Percentiles rank a stretch among this genome's conserved stretches.
Evolutionary conservation across 2,329 filamentous ascomycete species (phyloP).

Genomic region (Cladosporium cucumerinum): DNA sequence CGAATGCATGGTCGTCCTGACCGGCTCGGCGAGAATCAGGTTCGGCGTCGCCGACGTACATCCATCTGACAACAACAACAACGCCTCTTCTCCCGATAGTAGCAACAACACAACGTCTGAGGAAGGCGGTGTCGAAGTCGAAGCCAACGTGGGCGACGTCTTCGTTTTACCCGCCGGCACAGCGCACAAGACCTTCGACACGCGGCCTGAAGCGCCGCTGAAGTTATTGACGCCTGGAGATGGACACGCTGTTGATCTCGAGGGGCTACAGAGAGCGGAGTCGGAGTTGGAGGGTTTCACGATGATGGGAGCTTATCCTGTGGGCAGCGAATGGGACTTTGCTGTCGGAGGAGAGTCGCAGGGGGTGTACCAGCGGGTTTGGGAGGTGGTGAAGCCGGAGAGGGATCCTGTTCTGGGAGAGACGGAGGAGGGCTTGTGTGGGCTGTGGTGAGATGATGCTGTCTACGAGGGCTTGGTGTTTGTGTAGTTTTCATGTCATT

Average conservation of each 20-base stretch:
- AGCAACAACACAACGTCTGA: constrained; percentile 38
- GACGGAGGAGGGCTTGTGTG: constrained; percentile 36
- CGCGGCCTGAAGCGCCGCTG: constrained; percentile 39
- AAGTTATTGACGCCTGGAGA: constrained; percentile 46
- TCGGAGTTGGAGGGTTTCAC: constrained; percentile 46
- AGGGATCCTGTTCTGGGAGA: constrained; percentile 49
- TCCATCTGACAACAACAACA: background rate
- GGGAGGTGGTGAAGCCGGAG: constrained; percentile 45
- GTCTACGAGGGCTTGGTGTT: background rate
- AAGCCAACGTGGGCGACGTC: constrained; percentile 53
- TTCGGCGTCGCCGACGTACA: constrained; percentile 54
- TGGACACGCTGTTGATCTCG: constrained; percentile 35
- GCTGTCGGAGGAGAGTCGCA: constrained; percentile 33
- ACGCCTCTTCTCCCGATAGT: constrained; percentile 28
- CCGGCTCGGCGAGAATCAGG: constrained; percentile 52
- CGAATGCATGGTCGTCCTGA: constrained; percentile 57
- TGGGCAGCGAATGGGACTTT: constrained; percentile 51
- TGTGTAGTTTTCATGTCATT: background rate
- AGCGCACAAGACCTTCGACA: constrained; percentile 53
- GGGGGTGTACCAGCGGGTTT: constrained; percentile 40
- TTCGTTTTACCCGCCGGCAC: constrained; percentile 58
- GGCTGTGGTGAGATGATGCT: constrained; percentile 28
- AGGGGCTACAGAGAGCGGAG: constrained; percentile 36
- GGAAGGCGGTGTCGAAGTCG: constrained; percentile 48
- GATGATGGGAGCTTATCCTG: constrained; percentile 58